These are phyloP conservation scores for Aeschynomene evenia DNA, from an alignment of 306 rosid genomes.

Conservation along the genomic window DNA sequence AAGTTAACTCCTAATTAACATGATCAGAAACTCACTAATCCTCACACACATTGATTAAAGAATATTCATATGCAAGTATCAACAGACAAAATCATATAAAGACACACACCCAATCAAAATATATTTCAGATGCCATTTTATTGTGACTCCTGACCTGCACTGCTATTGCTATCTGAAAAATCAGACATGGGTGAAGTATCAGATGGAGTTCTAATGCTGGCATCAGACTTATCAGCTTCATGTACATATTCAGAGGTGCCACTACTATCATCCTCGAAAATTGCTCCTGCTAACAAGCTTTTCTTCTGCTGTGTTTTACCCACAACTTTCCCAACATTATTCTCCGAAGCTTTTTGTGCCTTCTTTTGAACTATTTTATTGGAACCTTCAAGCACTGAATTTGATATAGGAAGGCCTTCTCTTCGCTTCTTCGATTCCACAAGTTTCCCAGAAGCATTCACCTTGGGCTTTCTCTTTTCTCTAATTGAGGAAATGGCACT, in stretches of 20 bases:
- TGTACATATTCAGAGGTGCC: slow-evolving; percentile 54
- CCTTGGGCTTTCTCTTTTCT: slow-evolving; percentile 35
- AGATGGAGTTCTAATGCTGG: slow-evolving; percentile 63
- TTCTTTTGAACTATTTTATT: slow-evolving; percentile 33
- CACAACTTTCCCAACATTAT: slow-evolving; percentile 29
- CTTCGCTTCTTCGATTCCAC: slow-evolving; percentile 26
- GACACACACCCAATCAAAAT: slow-evolving; percentile 13
- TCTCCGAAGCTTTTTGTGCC: slow-evolving; percentile 37
- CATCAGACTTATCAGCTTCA: slow-evolving; percentile 42
- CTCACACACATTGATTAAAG: not conserved
- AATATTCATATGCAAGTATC: slow-evolving; percentile 19
- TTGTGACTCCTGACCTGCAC: slow-evolving; percentile 44
- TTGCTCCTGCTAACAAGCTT: slow-evolving; percentile 49
- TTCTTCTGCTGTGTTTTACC: slow-evolving; percentile 37
- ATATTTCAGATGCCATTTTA: slow-evolving; percentile 36
- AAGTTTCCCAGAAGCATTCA: slow-evolving; percentile 36
- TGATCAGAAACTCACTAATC: not conserved
- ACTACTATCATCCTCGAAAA: slow-evolving; percentile 67
- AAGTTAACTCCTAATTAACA: not conserved
- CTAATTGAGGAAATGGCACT: slow-evolving; percentile 35
- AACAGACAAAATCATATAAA: slow-evolving; percentile 15
- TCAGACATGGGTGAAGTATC: slow-evolving; percentile 52
- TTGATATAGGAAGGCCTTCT: slow-evolving; percentile 36
- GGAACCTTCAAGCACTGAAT: slow-evolving; percentile 33
- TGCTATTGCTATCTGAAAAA: slow-evolving; percentile 70